A percentile compares a stretch with the other conserved stretches of the same genome.
These are phyloP conservation scores for Discostella pseudostelligera DNA, from an alignment of 108 stramenopile species.

Conservation along the genomic window DNA sequence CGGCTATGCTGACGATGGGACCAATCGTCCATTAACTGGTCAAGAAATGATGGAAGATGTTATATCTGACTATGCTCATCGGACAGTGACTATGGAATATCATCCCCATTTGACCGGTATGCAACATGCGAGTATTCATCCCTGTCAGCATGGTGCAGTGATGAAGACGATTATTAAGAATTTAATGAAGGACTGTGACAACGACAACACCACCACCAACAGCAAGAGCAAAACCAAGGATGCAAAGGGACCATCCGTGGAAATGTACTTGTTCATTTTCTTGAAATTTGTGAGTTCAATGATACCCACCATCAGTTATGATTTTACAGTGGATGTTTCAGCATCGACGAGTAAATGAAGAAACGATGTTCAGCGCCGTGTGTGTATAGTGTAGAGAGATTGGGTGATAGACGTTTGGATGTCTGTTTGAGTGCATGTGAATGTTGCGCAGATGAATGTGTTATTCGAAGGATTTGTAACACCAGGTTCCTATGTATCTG, in stretches of 20 bases:
- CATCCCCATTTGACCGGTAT: slow-evolving; percentile 90
- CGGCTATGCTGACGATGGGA: slow-evolving; percentile 81
- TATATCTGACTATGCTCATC: slow-evolving; percentile 96
- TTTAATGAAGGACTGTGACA: slow-evolving; percentile 55
- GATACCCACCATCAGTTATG: slow-evolving; percentile 99
- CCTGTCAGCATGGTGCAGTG: slow-evolving; percentile 97
- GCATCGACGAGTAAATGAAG: slow-evolving; percentile 66
- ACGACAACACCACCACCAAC: no score
- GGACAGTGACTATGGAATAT: slow-evolving; percentile 97
- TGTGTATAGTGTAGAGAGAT: no score
- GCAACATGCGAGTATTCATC: slow-evolving; percentile 94
- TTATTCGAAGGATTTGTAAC: no score
- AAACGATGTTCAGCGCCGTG: not conserved
- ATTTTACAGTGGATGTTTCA: slow-evolving; percentile 97
- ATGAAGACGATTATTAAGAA: slow-evolving; percentile 97
- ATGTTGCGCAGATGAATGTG: no score
- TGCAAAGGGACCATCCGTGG: slow-evolving; percentile 68
- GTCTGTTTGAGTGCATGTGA: no score
- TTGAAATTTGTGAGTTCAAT: slow-evolving; percentile 97
- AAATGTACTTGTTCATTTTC: slow-evolving; percentile 98
- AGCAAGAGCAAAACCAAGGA: not conserved
- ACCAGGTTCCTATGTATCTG: no score
- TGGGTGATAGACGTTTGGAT: no score
- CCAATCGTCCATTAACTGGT: slow-evolving; percentile 78
- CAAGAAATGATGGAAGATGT: slow-evolving; percentile 97